These are phyloP conservation scores for Holtermannia corniformis DNA, from an alignment of 768 basidiomycete species.

Conservation along the genomic window DNA sequence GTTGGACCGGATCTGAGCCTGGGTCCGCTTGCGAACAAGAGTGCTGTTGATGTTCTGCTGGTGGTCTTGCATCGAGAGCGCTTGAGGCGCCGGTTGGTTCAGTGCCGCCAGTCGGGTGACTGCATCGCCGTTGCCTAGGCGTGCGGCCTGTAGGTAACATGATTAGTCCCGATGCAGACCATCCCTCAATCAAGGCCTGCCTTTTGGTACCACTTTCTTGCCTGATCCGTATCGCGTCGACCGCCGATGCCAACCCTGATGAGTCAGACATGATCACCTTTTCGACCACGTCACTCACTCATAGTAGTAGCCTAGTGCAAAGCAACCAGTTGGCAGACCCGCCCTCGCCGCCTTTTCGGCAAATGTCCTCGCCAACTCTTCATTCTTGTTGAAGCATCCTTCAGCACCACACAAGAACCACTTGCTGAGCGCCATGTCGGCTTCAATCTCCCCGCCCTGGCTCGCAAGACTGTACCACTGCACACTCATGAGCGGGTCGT, in stretches of 20 bases:
- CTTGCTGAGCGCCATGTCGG: constrained; percentile 92
- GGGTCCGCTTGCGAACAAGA: constrained; percentile 72
- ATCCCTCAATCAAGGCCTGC: no score
- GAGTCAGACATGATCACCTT: not conserved
- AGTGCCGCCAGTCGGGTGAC: constrained; percentile 61
- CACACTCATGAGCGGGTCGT: constrained; percentile 79
- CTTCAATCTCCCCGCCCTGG: constrained; percentile 79
- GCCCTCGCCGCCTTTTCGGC: constrained; percentile 65
- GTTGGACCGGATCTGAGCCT: constrained; percentile 45
- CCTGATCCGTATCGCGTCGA: constrained; percentile 46
- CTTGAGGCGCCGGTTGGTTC: constrained; percentile 51
- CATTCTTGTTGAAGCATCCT: constrained; percentile 72
- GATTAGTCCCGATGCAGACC: no score
- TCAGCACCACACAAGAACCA: constrained; percentile 89
- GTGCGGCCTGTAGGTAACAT: constrained; percentile 52
- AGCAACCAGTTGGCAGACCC: constrained; percentile 72
- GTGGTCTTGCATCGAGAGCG: constrained; percentile 70
- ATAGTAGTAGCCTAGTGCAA: constrained; percentile 90
- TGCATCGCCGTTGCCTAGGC: constrained; percentile 75
- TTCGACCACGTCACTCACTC: constrained; percentile 45
- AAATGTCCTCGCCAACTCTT: constrained; percentile 72
- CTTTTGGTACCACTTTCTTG: constrained; percentile 67
- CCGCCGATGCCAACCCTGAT: constrained; percentile 69
- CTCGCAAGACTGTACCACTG: constrained; percentile 66
- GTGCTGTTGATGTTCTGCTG: constrained; percentile 65